Conservation (phyloP, 257 asterid genomes). For the Knoxia roxburghii region DNA sequence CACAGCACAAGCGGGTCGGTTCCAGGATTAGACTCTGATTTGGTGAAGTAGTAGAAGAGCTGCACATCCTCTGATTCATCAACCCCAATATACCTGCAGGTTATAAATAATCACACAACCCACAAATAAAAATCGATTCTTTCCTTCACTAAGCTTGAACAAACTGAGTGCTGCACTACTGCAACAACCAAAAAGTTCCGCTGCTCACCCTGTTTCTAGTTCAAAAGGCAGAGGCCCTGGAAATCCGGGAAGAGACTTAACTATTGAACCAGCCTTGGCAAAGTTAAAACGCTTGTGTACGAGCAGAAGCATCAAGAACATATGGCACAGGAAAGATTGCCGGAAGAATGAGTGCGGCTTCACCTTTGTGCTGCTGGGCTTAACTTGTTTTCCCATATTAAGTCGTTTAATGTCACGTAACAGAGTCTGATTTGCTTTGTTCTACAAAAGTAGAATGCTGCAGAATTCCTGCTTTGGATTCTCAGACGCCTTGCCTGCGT, state of each 20-base stretch:
- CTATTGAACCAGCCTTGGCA: conserved; percentile 13
- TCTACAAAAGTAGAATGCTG: too few species aligned
- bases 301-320: neutral
- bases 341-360: neutral
- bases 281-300: neutral
- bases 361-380: neutral
- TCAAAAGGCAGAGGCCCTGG: conserved; percentile 24
- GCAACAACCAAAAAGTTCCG: conserved; percentile 10
- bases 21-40: too few species aligned
- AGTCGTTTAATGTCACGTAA: too few species aligned
- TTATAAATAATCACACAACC: too few species aligned
- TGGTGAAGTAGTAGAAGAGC: conserved; percentile 20
- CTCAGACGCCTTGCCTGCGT: too few species aligned
- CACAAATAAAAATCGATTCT: neutral
- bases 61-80: conserved; percentile 25
- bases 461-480: too few species aligned
- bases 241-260: conserved; percentile 25
- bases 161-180: neutral
- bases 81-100: conserved; percentile 17
- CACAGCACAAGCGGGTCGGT: conserved; percentile 20
- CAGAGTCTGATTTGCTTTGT: too few species aligned
- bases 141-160: too few species aligned
- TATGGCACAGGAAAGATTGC: too few species aligned
- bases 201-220: too few species aligned
- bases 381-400: neutral